Evolutionary conservation across 805 yeast genomes (phyloP), one percentile per base, ranked within the genome.

Genomic region (Hanseniaspora nectarophila): DNA sequence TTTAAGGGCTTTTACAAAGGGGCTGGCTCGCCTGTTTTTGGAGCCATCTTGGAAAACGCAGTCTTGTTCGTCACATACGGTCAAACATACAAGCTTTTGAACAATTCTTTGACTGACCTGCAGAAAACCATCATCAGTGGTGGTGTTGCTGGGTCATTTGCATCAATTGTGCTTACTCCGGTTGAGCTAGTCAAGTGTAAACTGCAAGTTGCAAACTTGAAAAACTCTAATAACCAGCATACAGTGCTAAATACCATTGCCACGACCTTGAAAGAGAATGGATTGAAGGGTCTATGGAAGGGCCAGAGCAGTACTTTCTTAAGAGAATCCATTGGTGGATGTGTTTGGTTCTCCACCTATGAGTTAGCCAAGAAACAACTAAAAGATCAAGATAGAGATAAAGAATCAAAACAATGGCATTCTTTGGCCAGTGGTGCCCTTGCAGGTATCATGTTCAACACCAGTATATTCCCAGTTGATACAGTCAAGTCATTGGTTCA

Each of bases 271-370:
- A 57, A 59, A 16, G 65, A 70, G 3, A 70, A 73, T 15, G 96
- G 97, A 0, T 6, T 85, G 0, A 40, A 58, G 9, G 96, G 95
- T 0, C 71, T 89, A 55, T 89, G 95, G 95, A 77, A 77, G 56
- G 97, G 97, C 1, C 88, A 88, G 58, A 70, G 80, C 0, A 81
- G 92, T 20, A 89, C 97, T 0, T 67, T 86, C 45, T 56, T 85
- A 2, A 74, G 97, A 59, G 97, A 89, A 63, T 74, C 85, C 35
- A 82, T 88, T 28, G 97, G 97, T 7, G 85, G 95, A 1, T 85
- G 95, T 4, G 81, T 90, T 1, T 89, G 97, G 97, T 89, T 89
- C 68, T 90, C 95, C 0, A 77, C 92, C 16, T 88, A 88, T 64
- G 95, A 88, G 62, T 67, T 73, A 43, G 68, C 77, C 56, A 70